Base-by-base conservation (phyloP, 768 basidiomycete species). In the Pleurotus cornucopiae region DNA sequence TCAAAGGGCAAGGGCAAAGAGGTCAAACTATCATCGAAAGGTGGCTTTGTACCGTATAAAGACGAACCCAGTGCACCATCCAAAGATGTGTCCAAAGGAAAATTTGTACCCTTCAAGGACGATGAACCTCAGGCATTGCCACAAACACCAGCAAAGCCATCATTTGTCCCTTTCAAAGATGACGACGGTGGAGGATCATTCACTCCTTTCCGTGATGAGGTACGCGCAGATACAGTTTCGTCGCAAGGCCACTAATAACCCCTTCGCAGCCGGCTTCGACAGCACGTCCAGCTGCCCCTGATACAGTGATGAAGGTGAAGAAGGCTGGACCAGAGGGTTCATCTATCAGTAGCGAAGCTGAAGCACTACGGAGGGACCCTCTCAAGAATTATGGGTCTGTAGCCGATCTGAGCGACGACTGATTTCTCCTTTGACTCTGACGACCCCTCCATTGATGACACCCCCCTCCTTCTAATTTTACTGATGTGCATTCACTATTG, bases 311-410 rank as follows among this genome's bases (percentile, higher is more conserved):
- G 80, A 89, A 83, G 65, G 75, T 77, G 51, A 88, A 86, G 70
- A 74, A 72, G 58, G 68, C 72, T 56, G 71, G 76, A 56, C 60
- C 69, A 52, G 77, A 72, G 61, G 78, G 75, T 9, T 69, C 74
- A 6, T 61, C 66, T 20, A 68, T 77, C 39, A 70, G 76, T 26
- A 82, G 85, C 2, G 89, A 91, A 67, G 88, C 88, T 30, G 90
- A 92, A 64, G 89, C 88, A 2, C 66, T 92, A 57, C 76, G 89
- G 58, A 88, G 82, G 62, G 87, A 91, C 65, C 90, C 90, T 1
- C 70, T 92, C 66, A 91, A 89, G 74, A 91, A 92, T 64, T 90
- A 91, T 67, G 61, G 60, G 30, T 40, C 59, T 47, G 62, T 60
- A 53, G 58, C 56, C 12, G 55, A 53, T 26, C 30, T 59, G 25